phyloP scores from a whole-genome alignment of 352 stramenopile species.

The Pythium plurisporium region DNA sequence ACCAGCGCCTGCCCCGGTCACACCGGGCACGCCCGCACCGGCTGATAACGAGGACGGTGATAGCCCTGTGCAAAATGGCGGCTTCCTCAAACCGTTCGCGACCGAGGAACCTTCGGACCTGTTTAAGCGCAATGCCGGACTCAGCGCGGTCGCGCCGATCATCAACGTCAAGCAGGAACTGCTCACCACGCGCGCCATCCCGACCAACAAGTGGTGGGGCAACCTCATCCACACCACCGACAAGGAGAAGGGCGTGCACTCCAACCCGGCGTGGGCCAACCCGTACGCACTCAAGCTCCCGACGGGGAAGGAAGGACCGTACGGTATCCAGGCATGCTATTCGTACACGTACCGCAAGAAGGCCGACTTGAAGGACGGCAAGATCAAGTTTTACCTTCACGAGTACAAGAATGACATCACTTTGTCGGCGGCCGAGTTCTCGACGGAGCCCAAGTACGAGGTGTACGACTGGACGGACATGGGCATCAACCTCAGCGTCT shows the following conservation, averaged over 20 bases:
- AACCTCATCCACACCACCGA: conserved; percentile 61
- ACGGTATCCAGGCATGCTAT: conserved; percentile 52
- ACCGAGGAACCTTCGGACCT: conserved; percentile 38
- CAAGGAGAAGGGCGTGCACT: conserved; percentile 33
- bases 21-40: no score
- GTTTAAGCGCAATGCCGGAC: conserved; percentile 39
- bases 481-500: conserved; percentile 56
- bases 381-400: conserved; percentile 58
- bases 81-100: conserved; percentile 35
- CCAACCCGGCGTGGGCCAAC: conserved; percentile 57
- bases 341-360: conserved; percentile 56
- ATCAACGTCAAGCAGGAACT: conserved; percentile 53
- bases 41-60: background rate
- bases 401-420: conserved; percentile 64
- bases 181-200: conserved; percentile 43
- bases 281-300: conserved; percentile 52
- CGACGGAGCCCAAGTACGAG: conserved; percentile 47
- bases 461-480: conserved; percentile 63
- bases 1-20: background rate
- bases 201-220: conserved; percentile 82
- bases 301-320: conserved; percentile 26
- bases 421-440: conserved; percentile 56
- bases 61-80: background rate
- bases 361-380: conserved; percentile 34
- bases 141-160: conserved; percentile 45